Conservation (phyloP, 805 yeast species). For the Candida corydali region DNA sequence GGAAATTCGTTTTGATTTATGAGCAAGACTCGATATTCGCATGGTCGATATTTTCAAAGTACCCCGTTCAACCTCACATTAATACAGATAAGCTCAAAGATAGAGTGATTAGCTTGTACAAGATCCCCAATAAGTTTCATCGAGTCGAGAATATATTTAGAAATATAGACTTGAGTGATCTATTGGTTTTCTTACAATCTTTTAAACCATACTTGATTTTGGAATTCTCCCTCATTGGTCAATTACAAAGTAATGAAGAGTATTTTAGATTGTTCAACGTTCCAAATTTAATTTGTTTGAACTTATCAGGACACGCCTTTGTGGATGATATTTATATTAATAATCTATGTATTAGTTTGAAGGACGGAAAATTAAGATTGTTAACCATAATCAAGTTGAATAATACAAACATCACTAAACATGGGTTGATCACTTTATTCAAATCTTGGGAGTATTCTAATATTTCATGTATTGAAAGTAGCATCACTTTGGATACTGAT, state of each 20-base stretch:
- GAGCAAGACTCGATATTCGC: conserved; percentile 27
- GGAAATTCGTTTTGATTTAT: conserved; percentile 23
- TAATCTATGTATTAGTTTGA: conserved; percentile 17
- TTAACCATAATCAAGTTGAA: conserved; percentile 20
- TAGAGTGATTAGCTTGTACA: conserved; percentile 11
- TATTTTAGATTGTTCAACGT: conserved; percentile 23
- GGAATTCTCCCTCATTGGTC: conserved; percentile 20
- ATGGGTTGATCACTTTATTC: conserved; percentile 12
- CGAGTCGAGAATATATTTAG: conserved; percentile 33
- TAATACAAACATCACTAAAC: conserved; percentile 17
- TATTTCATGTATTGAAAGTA: conserved; percentile 8
- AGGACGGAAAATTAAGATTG: conserved; percentile 13
- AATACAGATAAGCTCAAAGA: conserved; percentile 23
- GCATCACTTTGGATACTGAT: neutral
- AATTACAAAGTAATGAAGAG: conserved; percentile 16
- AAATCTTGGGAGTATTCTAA: conserved; percentile 1
- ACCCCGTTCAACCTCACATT: conserved; percentile 2
- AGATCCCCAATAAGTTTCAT: conserved; percentile 18
- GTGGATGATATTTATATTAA: conserved; percentile 30
- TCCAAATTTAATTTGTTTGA: conserved; percentile 23
- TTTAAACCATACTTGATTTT: conserved; percentile 20
- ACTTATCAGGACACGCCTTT: conserved; percentile 23
- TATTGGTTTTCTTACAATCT: conserved; percentile 16
- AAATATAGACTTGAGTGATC: conserved; percentile 22
- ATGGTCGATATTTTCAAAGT: conserved; percentile 24